Evolutionary conservation across 2,329 filamentous ascomycete species (phyloP).

Genomic region (Massarina eburnea): DNA sequence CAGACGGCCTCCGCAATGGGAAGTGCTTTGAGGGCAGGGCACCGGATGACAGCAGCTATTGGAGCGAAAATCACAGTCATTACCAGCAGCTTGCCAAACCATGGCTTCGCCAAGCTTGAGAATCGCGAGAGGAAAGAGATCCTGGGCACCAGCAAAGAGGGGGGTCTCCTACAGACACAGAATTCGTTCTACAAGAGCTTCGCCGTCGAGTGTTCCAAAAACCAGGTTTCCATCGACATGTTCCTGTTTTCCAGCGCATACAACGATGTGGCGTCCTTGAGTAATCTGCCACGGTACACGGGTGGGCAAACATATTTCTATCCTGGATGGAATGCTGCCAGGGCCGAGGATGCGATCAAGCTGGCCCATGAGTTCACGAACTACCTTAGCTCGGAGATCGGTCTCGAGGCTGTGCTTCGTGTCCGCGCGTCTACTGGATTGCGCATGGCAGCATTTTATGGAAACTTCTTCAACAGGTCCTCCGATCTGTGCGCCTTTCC

Average conservation of each 20-base stretch:
- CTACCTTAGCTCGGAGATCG: slow-evolving; percentile 94
- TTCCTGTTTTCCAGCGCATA: slow-evolving; percentile 50
- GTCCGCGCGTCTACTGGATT: slow-evolving; percentile 93
- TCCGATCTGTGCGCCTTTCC: slow-evolving; percentile 98
- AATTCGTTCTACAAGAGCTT: slow-evolving; percentile 99
- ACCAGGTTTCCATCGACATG: slow-evolving; percentile 81
- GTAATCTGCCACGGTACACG: slow-evolving; percentile 93
- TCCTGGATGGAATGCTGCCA: slow-evolving; percentile 92
- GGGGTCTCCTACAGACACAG: slow-evolving; percentile 79
- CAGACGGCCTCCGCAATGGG: slow-evolving; percentile 92
- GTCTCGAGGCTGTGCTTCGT: slow-evolving; percentile 90
- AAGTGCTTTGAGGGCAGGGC: slow-evolving; percentile 85
- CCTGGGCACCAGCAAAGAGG: slow-evolving; percentile 95
- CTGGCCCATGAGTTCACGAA: slow-evolving; percentile 97
- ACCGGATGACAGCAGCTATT: slow-evolving; percentile 92
- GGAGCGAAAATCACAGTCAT: slow-evolving; percentile 94
- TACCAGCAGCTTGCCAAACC: slow-evolving; percentile 84
- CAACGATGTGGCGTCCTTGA: slow-evolving; percentile 94
- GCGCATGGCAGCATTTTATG: slow-evolving; percentile 97
- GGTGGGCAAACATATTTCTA: slow-evolving; percentile 99
- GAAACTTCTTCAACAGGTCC: slow-evolving; percentile 98
- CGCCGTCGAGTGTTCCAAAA: slow-evolving; percentile 97
- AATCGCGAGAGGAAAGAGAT: slow-evolving; percentile 93
- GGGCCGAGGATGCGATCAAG: slow-evolving; percentile 94
- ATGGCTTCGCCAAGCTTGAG: slow-evolving; percentile 86